Conservation (phyloP, 2,329 filamentous ascomycete species). For the Cryphonectria radicalis region DNA sequence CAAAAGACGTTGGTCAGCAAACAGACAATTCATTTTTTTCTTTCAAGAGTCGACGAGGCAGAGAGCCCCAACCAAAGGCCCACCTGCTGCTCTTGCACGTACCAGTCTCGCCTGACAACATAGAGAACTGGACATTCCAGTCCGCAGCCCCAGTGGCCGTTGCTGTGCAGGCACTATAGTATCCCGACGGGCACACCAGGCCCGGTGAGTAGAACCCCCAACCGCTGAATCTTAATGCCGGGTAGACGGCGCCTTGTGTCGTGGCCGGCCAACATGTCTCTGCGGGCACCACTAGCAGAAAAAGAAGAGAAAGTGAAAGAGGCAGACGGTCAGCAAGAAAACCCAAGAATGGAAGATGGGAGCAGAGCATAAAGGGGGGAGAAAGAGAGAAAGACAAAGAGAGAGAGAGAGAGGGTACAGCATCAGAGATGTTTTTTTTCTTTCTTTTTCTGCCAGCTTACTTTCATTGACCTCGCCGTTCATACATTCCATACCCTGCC, state of each 20-base stretch:
- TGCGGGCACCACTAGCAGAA: neutral
- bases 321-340: neutral
- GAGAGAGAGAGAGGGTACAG: neutral
- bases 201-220: slow-evolving; percentile 22
- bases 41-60: too few species aligned
- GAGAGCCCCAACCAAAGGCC: too few species aligned
- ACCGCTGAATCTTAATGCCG: neutral
- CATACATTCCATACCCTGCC: neutral
- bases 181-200: slow-evolving; percentile 5
- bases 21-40: neutral
- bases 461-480: neutral
- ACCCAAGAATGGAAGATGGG: too few species aligned
- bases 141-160: slow-evolving; percentile 6
- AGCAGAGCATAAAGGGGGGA: neutral
- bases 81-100: neutral
- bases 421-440: neutral
- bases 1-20: neutral
- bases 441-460: neutral
- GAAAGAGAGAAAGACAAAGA: too few species aligned
- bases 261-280: slow-evolving; percentile 16
- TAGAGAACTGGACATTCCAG: slow-evolving; percentile 15
- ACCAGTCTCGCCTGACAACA: slow-evolving; percentile 15
- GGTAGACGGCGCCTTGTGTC: slow-evolving; percentile 13
- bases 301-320: neutral
- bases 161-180: slow-evolving; percentile 14